Base-by-base conservation (phyloP, 2,329 filamentous ascomycete species). In the Scytalidium sp. region DNA sequence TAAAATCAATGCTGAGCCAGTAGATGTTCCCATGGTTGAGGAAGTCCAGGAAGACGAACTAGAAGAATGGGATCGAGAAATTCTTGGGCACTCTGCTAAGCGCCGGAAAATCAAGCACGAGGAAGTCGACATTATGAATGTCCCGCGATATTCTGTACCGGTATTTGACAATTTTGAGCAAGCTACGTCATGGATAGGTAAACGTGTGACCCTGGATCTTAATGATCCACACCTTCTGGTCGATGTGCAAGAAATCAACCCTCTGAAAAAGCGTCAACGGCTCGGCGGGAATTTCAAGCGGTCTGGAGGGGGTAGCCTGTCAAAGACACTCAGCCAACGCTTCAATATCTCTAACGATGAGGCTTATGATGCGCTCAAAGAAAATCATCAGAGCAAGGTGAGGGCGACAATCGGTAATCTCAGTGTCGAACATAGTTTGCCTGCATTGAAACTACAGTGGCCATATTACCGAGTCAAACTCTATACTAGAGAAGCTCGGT, bases 281-380 rank as follows among this genome's bases (percentile, higher is more conserved):
- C 41, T 62, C 20, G 55, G 49, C 25, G 71, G 75, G 46, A 84
- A 83, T 54, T 77, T 81, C 56, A 86, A 80, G 68, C 84, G 80
- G 54, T 84, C 84, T 74, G 83, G 80, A 7, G 86, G 82, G 50
- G 83, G 84, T 15, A 86, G 84, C 45, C 72, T 90, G 40, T 83
- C 85, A 3, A 87, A 86, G 48, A 84, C 89, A 49, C 79, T 96
- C 29, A 82, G 82, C 32, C 82, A 87, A 58, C 85, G 93, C 40
- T 99, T 96, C 76, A 97, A 97, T 65, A 88, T 95, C 51, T 96
- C 92, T 23, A 97, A 97, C 56, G 94, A 99, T 63, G 88, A 94
- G 51, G 92, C 92, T 2, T 99, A 99, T 67, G 92, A 97, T 64
- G 83, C 91, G 52, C 80, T 99, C 41, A 97, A 97, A 70, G 91